Base-by-base conservation (phyloP, 139 green algal genomes). In the Chlorella sp. region DNA sequence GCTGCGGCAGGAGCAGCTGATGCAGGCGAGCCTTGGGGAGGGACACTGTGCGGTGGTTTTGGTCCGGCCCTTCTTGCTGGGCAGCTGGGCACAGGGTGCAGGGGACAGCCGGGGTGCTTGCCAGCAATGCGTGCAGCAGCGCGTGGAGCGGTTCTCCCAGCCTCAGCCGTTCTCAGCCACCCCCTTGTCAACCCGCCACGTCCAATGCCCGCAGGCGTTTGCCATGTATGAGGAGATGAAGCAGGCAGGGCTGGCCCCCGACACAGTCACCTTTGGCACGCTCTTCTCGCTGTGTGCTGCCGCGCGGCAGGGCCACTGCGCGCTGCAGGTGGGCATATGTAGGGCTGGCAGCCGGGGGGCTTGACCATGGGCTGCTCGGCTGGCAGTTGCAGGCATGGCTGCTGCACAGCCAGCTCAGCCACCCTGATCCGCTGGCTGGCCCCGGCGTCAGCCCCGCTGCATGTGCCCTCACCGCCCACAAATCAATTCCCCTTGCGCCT, bases 251-350 rank as follows among this genome's bases (percentile, higher is more conserved):
- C 73, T 94, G 69, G 30, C 36, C 32, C 85, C 91, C n/a, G 92
- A 94, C 73, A n/a, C 67, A 34, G 82, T 87, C 87, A 93, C 90
- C 1, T 94, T 91, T 41, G 70, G 65, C 40, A 76, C 85, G 36
- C 82, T 94, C 22, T 86, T 93, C 43, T 38, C 86, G 40, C 78
- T 90, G 36, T 89, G 81, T 58, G 87, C 84, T 32, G 48, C 74
- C 51, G 75, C 82, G 26, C n/a, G 41, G n/a, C 60, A 83, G 74
- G 64, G 74, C 13, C 62, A 51, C 80, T 73, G 51, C 34, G 85
- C 81, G 46, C 69, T 87, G 72, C 70, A 77, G 77, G 77, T 68
- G 65, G 36, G 75, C 30, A 8, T 76, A 14, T 8, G 67, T 26
- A 26, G 7, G 44, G 67, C 11, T 14, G n/a, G 67, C 67, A 43